phyloP scores from a whole-genome alignment of 768 basidiomycete species.

The Porpolomopsis calyptriformis region DNA sequence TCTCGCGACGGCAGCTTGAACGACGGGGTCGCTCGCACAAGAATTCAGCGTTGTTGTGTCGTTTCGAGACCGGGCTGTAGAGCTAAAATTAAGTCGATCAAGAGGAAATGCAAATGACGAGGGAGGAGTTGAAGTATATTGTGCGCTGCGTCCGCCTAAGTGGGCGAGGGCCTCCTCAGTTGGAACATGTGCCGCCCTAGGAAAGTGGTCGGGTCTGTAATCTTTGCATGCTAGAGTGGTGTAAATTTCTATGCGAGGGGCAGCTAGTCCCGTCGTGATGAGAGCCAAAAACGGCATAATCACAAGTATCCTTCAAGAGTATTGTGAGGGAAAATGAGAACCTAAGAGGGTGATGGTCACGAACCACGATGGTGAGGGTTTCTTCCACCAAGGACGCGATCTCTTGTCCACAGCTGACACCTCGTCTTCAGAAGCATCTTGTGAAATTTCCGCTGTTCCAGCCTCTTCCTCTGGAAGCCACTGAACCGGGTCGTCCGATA shows the following conservation, averaged over 20 bases:
- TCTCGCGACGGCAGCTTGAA: constrained; percentile 62
- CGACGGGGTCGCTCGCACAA: constrained; percentile 61
- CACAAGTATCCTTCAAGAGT: constrained; percentile 43
- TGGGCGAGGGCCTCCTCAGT: too few species aligned
- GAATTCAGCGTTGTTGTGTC: constrained; percentile 16
- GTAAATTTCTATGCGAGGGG: constrained; percentile 65
- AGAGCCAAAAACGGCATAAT: constrained; percentile 44
- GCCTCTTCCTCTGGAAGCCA: too few species aligned
- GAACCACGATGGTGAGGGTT: constrained; percentile 66
- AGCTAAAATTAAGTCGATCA: neutral
- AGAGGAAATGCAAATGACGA: neutral
- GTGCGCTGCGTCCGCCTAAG: too few species aligned
- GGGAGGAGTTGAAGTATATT: too few species aligned
- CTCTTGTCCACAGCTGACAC: too few species aligned
- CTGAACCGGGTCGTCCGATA: too few species aligned
- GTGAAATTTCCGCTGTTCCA: too few species aligned
- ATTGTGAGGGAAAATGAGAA: constrained; percentile 5
- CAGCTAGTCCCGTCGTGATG: constrained; percentile 46
- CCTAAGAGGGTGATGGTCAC: constrained; percentile 14
- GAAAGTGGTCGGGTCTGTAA: constrained; percentile 34
- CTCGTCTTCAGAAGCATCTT: too few species aligned
- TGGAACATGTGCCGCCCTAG: too few species aligned
- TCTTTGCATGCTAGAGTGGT: constrained; percentile 63
- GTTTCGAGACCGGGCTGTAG: neutral
- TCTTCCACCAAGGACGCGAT: constrained; percentile 78